Percentiles rank a stretch among this genome's conserved stretches.
Conservation (phyloP, 306 rosid species). For the Quercus ilex region DNA sequence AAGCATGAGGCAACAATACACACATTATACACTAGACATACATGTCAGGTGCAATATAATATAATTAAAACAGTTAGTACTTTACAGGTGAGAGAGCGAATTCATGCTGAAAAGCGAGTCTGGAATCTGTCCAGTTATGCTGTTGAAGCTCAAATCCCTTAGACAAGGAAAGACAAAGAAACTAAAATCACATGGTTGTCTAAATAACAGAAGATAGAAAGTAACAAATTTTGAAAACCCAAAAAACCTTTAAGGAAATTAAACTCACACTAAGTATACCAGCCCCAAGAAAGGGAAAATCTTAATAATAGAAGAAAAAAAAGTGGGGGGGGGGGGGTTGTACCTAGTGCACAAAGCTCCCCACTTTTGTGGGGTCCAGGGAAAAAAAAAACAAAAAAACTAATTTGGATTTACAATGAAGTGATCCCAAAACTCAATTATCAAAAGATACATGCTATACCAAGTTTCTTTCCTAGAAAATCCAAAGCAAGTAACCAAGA, state of each 20-base stretch:
- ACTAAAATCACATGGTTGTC: background rate
- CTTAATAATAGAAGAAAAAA: background rate
- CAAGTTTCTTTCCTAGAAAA: background rate
- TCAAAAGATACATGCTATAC: background rate
- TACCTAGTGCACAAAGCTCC: too few species aligned
- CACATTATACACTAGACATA: background rate
- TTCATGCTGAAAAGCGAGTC: slow-evolving; percentile 68
- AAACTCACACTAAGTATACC: background rate
- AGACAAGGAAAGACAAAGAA: slow-evolving; percentile 4
- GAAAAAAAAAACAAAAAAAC: background rate
- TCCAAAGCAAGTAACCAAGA: background rate
- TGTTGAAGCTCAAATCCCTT: slow-evolving; percentile 96
- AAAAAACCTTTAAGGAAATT: background rate
- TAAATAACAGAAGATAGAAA: background rate
- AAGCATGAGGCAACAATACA: background rate
- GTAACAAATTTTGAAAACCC: background rate
- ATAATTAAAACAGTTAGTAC: slow-evolving; percentile 12
- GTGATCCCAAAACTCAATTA: background rate
- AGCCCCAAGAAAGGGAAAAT: background rate
- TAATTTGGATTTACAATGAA: background rate
- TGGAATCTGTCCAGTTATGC: slow-evolving; percentile 55
- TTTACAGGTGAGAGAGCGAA: slow-evolving; percentile 58
- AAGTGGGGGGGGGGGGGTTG: too few species aligned
- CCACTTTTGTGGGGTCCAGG: too few species aligned
- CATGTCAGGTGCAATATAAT: background rate